A percentile compares a stretch with the other conserved stretches of the same genome.
Evolutionary conservation across 495 filamentous ascomycete genomes (phyloP).

Genomic region (Zalerion maritima): DNA sequence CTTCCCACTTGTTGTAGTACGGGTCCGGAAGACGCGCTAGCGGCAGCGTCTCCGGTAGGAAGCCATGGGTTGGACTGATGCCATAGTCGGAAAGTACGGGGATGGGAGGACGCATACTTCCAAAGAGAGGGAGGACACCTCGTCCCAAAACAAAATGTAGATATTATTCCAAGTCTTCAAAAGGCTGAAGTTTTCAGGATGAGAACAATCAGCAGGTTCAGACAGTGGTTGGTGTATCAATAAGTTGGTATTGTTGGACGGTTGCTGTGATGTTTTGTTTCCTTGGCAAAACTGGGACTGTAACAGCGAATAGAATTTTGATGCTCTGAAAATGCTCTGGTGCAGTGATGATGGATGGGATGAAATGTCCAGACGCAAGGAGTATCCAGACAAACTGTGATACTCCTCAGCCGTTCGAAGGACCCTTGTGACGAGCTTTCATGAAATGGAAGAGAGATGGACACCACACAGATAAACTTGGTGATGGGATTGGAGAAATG

Average conservation of each 20-base stretch:
- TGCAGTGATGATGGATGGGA: slow-evolving; percentile 10
- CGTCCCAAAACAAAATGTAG: slow-evolving; percentile 1
- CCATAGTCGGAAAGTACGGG: slow-evolving; percentile 71
- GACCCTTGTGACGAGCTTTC: too few relatives aligned
- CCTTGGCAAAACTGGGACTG: background rate
- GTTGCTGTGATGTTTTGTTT: background rate
- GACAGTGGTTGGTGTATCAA: background rate
- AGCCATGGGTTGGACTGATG: slow-evolving; percentile 73
- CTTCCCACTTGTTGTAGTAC: slow-evolving; percentile 92
- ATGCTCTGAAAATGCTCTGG: too few relatives aligned
- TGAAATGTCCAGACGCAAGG: slow-evolving; percentile 42
- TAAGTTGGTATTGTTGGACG: background rate
- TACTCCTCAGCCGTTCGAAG: slow-evolving; percentile 47
- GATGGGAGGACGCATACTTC: slow-evolving; percentile 65
- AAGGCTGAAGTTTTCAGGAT: slow-evolving; percentile 1
- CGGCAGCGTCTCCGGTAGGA: slow-evolving; percentile 73
- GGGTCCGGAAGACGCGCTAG: slow-evolving; percentile 64
- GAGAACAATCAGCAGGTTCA: background rate
- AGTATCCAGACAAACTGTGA: slow-evolving; percentile 44
- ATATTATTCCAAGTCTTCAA: background rate
- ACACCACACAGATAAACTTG: too few relatives aligned
- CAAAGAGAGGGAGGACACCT: slow-evolving; percentile 3
- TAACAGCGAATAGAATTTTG: slow-evolving; percentile 2
- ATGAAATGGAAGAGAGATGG: too few relatives aligned
- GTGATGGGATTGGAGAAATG: too few relatives aligned